phyloP scores from a whole-genome alignment of 108 stramenopile species.

The Cyclostephanos tholiformis region DNA sequence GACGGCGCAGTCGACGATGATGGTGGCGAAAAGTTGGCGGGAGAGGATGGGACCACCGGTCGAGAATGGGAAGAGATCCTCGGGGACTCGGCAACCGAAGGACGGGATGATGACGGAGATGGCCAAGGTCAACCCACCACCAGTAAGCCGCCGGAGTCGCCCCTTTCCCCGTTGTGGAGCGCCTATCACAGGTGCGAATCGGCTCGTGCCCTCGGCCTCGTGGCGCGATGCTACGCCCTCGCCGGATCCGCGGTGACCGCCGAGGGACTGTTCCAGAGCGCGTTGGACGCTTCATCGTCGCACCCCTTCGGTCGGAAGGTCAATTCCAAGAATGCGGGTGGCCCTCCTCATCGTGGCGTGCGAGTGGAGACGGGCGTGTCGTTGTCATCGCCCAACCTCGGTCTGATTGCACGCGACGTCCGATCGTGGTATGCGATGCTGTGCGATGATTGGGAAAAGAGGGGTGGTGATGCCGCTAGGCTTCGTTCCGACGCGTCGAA shows the following conservation, averaged over 20 bases:
- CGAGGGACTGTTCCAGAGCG: constrained; percentile 84
- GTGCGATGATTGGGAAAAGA: constrained; percentile 79
- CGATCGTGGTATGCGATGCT: constrained; percentile 57
- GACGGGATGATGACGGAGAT: constrained; percentile 11
- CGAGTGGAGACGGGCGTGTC: constrained; percentile 33
- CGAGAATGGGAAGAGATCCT: constrained; percentile 36
- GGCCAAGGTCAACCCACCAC: not conserved
- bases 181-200: constrained; percentile 46
- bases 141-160: constrained; percentile 13
- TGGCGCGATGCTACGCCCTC: constrained; percentile 71
- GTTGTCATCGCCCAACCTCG: constrained; percentile 48
- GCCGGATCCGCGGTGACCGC: constrained; percentile 81
- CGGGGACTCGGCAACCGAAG: constrained; percentile 12
- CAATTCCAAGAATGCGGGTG: constrained; percentile 1
- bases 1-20: constrained; percentile 21
- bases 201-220: constrained; percentile 58
- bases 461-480: constrained; percentile 67
- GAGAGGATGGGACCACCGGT: constrained; percentile 1
- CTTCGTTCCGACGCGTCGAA: constrained; percentile 44
- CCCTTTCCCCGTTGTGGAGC: constrained; percentile 33
- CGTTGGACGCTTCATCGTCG: constrained; percentile 55
- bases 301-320: constrained; percentile 45
- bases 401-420: constrained; percentile 61
- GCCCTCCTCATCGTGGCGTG: not conserved
- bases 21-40: constrained; percentile 9